Base-by-base conservation (phyloP, 495 filamentous ascomycete genomes). In the Clohesyomyces aquaticus region DNA sequence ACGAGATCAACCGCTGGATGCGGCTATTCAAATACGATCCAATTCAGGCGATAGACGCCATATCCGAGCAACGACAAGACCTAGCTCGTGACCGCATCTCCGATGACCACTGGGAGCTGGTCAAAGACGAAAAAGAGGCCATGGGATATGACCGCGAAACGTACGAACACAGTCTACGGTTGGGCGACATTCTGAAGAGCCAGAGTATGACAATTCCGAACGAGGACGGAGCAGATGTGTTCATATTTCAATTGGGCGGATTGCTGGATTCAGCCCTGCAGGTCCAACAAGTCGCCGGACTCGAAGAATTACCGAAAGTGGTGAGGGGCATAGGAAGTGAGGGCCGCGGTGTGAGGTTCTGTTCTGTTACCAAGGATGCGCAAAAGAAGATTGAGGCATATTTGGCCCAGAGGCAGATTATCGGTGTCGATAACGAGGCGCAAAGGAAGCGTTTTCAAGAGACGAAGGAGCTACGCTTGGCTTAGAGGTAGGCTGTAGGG, bases 121-220 rank as follows among this genome's bases (percentile, higher is more conserved):
- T 72, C 23, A 42, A 49, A 14, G 46, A 28, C 16, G 60, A 67
- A 19, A 48, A 56, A 48, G 67, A 70, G 46, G 58, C 49, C 10
- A n/a, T 21, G 1, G 70, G 70, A 3, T 65, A 68, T 43, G 70
- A 72, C 38, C 67, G 67, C 47, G 70, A 72, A 48, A 53, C 66
- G 3, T 72, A 70, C 54, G 70, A 72, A 50, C 63, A 70, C 54
- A 55, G 57, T 35, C 64, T 72, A 0, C 42, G 29, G 19, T 35
- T 67, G 0, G 18, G 23, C 4, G 28, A 58, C 14, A 53, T 68
- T 16, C 49, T 70, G 25, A 63, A 66, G 47, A 56, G 49, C 32
- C 63, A 68, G 61, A 67, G 51, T 19, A 64, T 67, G 4, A 42
- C 63, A 4, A 63, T 60, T 27, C 42, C 54, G 21, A 27, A 35